Evolutionary conservation across 768 basidiomycete species (phyloP), one percentile per base, ranked within the genome.

Genomic region (Clitopilus hobsonii): DNA sequence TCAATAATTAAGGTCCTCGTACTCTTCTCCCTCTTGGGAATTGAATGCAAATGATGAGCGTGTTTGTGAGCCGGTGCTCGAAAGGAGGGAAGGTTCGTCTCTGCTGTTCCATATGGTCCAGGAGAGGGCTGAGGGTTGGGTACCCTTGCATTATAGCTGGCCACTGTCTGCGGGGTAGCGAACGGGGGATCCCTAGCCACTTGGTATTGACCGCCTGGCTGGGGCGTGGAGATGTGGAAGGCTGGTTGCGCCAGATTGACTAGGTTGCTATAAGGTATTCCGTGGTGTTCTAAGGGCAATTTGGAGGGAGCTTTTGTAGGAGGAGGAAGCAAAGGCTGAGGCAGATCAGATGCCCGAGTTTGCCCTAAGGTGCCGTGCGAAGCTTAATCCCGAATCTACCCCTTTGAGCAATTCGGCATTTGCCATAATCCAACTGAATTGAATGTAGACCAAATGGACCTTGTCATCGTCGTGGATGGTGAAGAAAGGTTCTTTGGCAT

Each of bases 1-100:
- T 94, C 91, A 54, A 94, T 83, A 61, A 93, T 94, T 54, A 93
- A 76, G 8, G 90, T 93, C 27, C 90, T 76, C 6, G 91, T 92
- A n/a, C 88, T 89, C 74, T 93, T 94, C 69, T 94, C 91, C 32
- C 89, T 74, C 2, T 89, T 91, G 2, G 91, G 91, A 27, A 94
- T 92, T 1, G 88, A 84, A 65, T 94, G 91, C 1, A 93, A 71
- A 65, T 93, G 89, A 66, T 93, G 91, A 0, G 91, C 91, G 75
- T 92, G 89, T 60, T 87, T 90, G 69, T 93, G 91, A 1, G 91
- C 91, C 6, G 88, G 88, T 1, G 88, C 82, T 58, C 76, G 80
- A 72, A 87, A 88, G 0, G 78, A 63, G 7, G 65, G 58, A 25
- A 59, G 61, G 41, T 45, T 45, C 18, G 41, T 11, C 10, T 45